Evolutionary conservation across 331 rosid genomes (phyloP), one percentile per base, ranked within the genome.

Genomic region (Cydonia oblonga): DNA sequence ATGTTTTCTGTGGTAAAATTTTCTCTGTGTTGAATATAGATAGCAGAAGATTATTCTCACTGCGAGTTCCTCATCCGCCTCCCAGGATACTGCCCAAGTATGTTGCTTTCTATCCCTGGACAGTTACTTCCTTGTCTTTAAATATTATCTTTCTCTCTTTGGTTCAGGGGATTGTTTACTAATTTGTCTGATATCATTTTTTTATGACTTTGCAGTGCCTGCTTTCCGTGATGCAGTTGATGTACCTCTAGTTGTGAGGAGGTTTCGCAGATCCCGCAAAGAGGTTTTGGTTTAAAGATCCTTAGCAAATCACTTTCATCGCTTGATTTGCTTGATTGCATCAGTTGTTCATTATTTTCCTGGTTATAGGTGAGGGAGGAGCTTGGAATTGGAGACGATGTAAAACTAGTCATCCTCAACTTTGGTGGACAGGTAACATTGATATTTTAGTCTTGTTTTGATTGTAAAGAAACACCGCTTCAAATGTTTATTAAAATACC

Each of bases 11-110:
- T 73, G 32, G 20, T n/a, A n/a, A 16, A 76, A 66, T 25, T 49
- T 57, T 38, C 28, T 44, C 7, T 60, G 53, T 79, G 68, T 81
- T 75, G n/a, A 70, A 72, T 76, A 72, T 81, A 91, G 99, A 95
- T 89, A 59, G 97, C 97, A 11, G 99, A 91, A 84, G 99, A 91
- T 86, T 95, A 95, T 86, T 95, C 99, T 38, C 96, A 95, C 69
- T 89, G 96, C 5, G 96, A 91, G 80, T 95, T 91, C 87, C 87
- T 93, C 70, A 91, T 95, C 84, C 97, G 96, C 76, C 96, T 95
- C 70, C 99, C 99, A 5, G 97, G 99, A 77, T 95, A 95, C 81
- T 91, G 96, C 81, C 99, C 99, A 76, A 91, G 96, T 95, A 89
- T 22, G 93, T 77, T 23, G 19, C 29, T n/a, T 74, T 64, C 63